These are phyloP conservation scores for Erythrophleum fordii DNA, from an alignment of 306 rosid species.

Conservation along the genomic window DNA sequence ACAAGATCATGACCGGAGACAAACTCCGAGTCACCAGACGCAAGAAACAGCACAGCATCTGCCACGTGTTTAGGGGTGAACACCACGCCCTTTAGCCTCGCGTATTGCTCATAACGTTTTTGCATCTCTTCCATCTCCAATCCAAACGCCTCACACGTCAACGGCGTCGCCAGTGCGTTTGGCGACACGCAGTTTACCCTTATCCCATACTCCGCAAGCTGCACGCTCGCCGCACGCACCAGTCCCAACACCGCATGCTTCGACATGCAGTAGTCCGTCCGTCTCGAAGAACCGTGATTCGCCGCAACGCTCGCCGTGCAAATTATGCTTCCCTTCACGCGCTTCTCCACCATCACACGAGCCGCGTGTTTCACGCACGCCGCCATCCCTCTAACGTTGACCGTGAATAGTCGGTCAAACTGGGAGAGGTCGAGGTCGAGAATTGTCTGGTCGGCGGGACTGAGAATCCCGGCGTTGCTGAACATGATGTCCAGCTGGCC, in stretches of 20 bases:
- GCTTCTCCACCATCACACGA: conserved; percentile 51
- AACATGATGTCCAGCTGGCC: conserved; percentile 61
- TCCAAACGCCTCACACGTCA: not conserved
- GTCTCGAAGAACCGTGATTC: not conserved
- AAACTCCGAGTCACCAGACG: conserved; percentile 42
- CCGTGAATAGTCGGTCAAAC: conserved; percentile 31
- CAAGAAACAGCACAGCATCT: conserved; percentile 52
- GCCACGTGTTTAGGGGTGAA: conserved; percentile 47
- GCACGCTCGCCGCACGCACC: conserved; percentile 52
- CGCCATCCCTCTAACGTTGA: conserved; percentile 50
- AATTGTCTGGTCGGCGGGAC: conserved; percentile 32
- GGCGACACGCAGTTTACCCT: conserved; percentile 68
- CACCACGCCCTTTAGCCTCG: conserved; percentile 46
- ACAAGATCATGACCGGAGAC: conserved; percentile 46
- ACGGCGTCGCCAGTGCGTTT: conserved; percentile 46
- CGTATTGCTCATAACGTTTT: not conserved
- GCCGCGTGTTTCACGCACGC: conserved; percentile 61
- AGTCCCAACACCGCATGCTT: conserved; percentile 64
- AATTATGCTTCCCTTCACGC: conserved; percentile 55
- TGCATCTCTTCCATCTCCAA: conserved; percentile 15
- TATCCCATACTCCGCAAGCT: conserved; percentile 49
- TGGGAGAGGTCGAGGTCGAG: conserved; percentile 48
- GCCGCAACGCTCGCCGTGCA: conserved; percentile 53
- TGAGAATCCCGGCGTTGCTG: conserved; percentile 52
- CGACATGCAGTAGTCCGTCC: conserved; percentile 50